Percentiles rank a stretch among this genome's conserved stretches.
Conservation (phyloP, 2,329 filamentous ascomycete genomes). For the Aspergillus alliaceus region DNA sequence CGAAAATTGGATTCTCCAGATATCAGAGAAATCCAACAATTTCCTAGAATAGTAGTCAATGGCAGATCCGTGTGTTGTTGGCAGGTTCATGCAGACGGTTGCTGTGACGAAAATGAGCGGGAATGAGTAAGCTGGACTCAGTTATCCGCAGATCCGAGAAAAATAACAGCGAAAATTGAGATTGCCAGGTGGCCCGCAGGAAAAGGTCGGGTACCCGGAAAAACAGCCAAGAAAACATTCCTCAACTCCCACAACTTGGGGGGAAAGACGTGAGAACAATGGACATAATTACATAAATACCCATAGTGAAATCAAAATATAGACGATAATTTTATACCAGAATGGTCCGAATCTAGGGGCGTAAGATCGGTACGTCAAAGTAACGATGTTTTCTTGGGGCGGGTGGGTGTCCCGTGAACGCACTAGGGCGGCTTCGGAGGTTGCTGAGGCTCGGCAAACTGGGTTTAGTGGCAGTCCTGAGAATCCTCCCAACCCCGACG, state of each 20-base stretch:
- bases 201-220: slow-evolving; percentile 9
- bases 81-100: slow-evolving; percentile 21
- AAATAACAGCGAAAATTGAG: slow-evolving; percentile 31
- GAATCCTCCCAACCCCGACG: slow-evolving; percentile 41
- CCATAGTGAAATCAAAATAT: background rate
- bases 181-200: slow-evolving; percentile 27
- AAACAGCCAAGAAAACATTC: slow-evolving; percentile 7
- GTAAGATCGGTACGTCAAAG: background rate
- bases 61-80: background rate
- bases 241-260: background rate
- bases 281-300: background rate
- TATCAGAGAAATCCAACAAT: background rate
- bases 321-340: background rate
- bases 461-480: slow-evolving; percentile 41
- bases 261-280: background rate
- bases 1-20: background rate
- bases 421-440: slow-evolving; percentile 43
- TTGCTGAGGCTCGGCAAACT: slow-evolving; percentile 37
- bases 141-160: slow-evolving; percentile 40
- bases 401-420: slow-evolving; percentile 9
- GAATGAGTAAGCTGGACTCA: slow-evolving; percentile 33
- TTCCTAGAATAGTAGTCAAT: slow-evolving; percentile 1
- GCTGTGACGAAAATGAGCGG: slow-evolving; percentile 34
- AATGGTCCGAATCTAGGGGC: background rate
- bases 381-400: background rate